Evolutionary conservation across 805 yeast genomes (phyloP).

Genomic region (Nakazawaea wickerhamii): DNA sequence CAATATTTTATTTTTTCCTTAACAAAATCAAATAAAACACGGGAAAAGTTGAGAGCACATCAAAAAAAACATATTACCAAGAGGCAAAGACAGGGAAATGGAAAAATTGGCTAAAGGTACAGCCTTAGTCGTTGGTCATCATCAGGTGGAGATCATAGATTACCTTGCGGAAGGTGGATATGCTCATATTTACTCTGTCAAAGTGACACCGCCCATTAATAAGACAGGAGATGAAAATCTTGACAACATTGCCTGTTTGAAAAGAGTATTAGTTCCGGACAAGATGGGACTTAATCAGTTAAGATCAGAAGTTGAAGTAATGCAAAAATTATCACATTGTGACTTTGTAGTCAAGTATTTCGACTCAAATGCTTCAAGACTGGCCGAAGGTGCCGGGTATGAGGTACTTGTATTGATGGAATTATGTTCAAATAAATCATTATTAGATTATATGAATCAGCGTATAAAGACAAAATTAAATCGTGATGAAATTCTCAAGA

Average conservation of each 20-base stretch:
- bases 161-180: slow-evolving; percentile 52
- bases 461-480: slow-evolving; percentile 72
- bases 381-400: slow-evolving; percentile 48
- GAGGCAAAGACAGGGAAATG: slow-evolving; percentile 8
- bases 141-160: slow-evolving; percentile 28
- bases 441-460: slow-evolving; percentile 87
- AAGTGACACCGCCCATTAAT: slow-evolving; percentile 42
- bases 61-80: background rate
- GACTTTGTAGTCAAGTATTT: slow-evolving; percentile 61
- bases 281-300: slow-evolving; percentile 60
- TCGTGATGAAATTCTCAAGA: slow-evolving; percentile 72
- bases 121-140: slow-evolving; percentile 35
- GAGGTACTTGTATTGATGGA: slow-evolving; percentile 94
- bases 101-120: slow-evolving; percentile 33
- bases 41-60: background rate
- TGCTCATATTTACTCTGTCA: slow-evolving; percentile 72
- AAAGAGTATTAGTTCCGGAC: slow-evolving; percentile 68
- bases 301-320: slow-evolving; percentile 73
- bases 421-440: slow-evolving; percentile 78
- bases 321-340: slow-evolving; percentile 56
- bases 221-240: slow-evolving; percentile 27
- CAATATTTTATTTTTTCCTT: background rate
- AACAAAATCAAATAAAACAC: background rate
- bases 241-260: slow-evolving; percentile 50
- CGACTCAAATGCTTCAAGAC: slow-evolving; percentile 71